phyloP scores from a whole-genome alignment of 768 basidiomycete genomes.

The Neoboletus subvelutipes region DNA sequence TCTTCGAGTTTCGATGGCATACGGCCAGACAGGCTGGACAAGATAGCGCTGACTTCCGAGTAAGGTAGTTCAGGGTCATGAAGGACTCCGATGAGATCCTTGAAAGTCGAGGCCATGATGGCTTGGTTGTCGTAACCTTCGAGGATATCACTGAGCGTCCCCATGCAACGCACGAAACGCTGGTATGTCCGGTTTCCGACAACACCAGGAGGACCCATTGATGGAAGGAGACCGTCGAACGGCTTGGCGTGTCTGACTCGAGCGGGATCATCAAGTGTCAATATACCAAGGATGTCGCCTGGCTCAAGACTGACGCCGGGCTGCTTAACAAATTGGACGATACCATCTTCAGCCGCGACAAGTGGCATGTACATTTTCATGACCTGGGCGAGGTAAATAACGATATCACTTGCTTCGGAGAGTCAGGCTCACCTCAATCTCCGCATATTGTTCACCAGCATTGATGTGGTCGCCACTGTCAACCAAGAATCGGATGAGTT shows the following conservation, averaged over 20 bases:
- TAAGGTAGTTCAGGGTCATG: slow-evolving; percentile 87
- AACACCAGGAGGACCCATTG: slow-evolving; percentile 83
- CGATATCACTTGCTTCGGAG: not conserved
- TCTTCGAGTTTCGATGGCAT: slow-evolving; percentile 93
- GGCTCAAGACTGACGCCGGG: slow-evolving; percentile 96
- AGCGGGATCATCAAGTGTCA: slow-evolving; percentile 92
- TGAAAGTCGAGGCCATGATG: slow-evolving; percentile 81
- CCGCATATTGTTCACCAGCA: slow-evolving; percentile 95
- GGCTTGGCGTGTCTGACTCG: slow-evolving; percentile 99
- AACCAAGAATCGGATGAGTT: slow-evolving; percentile 90
- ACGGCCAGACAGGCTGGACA: slow-evolving; percentile 88
- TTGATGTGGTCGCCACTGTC: slow-evolving; percentile 98
- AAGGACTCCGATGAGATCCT: slow-evolving; percentile 80
- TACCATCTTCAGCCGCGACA: slow-evolving; percentile 89
- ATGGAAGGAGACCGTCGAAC: slow-evolving; percentile 90
- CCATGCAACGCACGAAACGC: slow-evolving; percentile 68
- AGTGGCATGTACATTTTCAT: slow-evolving; percentile 99
- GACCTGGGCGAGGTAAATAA: slow-evolving; percentile 46
- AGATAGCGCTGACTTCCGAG: slow-evolving; percentile 77
- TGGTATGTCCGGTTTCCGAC: slow-evolving; percentile 91
- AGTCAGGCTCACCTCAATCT: slow-evolving; percentile 78
- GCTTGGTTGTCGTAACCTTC: slow-evolving; percentile 97
- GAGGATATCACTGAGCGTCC: slow-evolving; percentile 84
- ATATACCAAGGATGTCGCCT: slow-evolving; percentile 95
- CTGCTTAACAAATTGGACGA: slow-evolving; percentile 95